Evolutionary conservation across 192 early-diverging fungal genomes (phyloP).

Genomic region (Rhizophagus sp.): DNA sequence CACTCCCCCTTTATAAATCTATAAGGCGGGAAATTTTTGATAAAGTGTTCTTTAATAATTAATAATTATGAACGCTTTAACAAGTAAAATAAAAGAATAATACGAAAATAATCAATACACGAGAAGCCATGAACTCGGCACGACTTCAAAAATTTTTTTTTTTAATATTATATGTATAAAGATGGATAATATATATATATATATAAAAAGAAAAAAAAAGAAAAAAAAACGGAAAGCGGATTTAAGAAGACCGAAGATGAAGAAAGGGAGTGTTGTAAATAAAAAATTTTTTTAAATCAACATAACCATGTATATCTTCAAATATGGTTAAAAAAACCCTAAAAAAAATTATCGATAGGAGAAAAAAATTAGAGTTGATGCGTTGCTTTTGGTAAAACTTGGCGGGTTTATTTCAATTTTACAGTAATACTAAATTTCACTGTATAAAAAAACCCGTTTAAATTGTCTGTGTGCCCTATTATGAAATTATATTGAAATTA

Average conservation of each 20-base stretch:
- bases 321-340: constrained; percentile 11
- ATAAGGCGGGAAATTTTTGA: neutral
- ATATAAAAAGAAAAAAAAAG: neutral
- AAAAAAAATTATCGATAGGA: constrained; percentile 4
- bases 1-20: constrained; percentile 22
- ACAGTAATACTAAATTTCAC: neutral
- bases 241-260: constrained; percentile 11
- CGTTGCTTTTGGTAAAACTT: constrained; percentile 17
- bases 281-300: neutral
- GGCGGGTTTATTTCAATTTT: constrained; percentile 1
- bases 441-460: neutral
- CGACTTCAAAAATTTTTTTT: constrained; percentile 1
- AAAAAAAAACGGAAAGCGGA: neutral
- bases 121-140: constrained; percentile 23
- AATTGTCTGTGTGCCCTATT: neutral
- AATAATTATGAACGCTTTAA: constrained; percentile 4
- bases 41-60: constrained; percentile 4
- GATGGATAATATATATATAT: constrained; percentile 1
- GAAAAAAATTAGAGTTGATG: constrained; percentile 24
- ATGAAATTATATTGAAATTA: constrained; percentile 1
- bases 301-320: constrained; percentile 3
- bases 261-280: constrained; percentile 22
- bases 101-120: constrained; percentile 9
- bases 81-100: neutral
- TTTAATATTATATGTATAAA: neutral